These are phyloP conservation scores for Candida rishiriensis DNA, from an alignment of 805 yeast species.

Conservation along the genomic window DNA sequence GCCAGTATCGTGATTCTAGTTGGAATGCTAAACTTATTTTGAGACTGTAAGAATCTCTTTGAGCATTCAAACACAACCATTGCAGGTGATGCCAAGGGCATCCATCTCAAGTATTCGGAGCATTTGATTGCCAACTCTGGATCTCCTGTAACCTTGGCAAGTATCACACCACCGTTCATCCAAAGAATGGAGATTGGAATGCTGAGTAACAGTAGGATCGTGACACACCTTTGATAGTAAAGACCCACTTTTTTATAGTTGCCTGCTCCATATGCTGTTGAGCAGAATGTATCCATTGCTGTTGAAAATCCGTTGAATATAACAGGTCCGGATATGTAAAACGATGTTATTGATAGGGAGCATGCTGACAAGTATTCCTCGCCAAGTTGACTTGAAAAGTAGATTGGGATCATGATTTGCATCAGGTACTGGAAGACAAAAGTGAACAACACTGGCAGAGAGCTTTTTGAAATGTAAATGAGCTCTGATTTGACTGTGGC, in stretches of 20 bases:
- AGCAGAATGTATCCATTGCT: constrained; percentile 69
- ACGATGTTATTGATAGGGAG: constrained; percentile 67
- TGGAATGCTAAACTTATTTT: constrained; percentile 71
- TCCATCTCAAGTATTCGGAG: constrained; percentile 45
- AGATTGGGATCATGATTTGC: constrained; percentile 69
- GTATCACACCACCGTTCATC: constrained; percentile 48
- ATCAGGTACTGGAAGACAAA: constrained; percentile 64
- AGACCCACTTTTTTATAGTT: constrained; percentile 61
- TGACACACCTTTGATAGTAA: constrained; percentile 59
- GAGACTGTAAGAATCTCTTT: constrained; percentile 69
- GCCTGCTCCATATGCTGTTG: constrained; percentile 68
- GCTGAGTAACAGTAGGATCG: constrained; percentile 42
- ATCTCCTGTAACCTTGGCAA: constrained; percentile 39
- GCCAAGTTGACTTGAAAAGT: constrained; percentile 66
- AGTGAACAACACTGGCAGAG: constrained; percentile 59
- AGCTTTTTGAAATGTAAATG: constrained; percentile 31
- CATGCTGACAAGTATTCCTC: constrained; percentile 66
- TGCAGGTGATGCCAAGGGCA: constrained; percentile 63
- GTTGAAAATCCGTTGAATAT: constrained; percentile 72
- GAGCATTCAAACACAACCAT: constrained; percentile 63
- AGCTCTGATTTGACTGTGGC: constrained; percentile 18
- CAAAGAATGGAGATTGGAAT: constrained; percentile 57
- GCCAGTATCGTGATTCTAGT: constrained; percentile 62
- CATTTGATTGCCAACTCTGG: constrained; percentile 43
- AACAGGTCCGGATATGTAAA: constrained; percentile 68